Base-by-base conservation (phyloP, 1,139 yeast species). In the Debaryomycetaceae sp. region DNA sequence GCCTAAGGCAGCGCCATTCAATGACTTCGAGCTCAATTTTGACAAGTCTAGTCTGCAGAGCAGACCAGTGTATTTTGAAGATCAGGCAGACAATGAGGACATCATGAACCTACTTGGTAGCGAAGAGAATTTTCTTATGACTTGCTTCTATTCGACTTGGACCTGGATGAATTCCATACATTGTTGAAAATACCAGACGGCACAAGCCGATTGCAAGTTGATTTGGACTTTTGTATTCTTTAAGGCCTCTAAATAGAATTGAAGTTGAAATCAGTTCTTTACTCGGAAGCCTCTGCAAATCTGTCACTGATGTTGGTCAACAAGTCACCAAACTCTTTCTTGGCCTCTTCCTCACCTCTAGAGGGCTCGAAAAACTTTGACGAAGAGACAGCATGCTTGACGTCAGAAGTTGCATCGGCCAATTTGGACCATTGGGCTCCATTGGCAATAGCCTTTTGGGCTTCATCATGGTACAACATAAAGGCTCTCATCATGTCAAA, bases 401-500 rank as follows among this genome's bases (percentile, higher is more conserved):
- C 84, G 55, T 88, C 96, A 38, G 83, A 51, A 34, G 97, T 91
- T 36, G 85, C 71, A 52, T 89, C 97, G 30, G 94, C 56, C 45
- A 91, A 75, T 68, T 86, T 89, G 43, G 84, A 75, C 99, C 99
- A 91, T 56, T 75, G 78, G 24, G 95, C 94, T 53, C 98, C 97
- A 51, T 83, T 80, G 29, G 96, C 74, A 43, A 89, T 83, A 11
- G 97, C 95, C 70, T 86, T 89, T 67, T 89, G 97, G 21, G 99
- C 97, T 67, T 91, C 97, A 46, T 91, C 96, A 54, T 84, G 79
- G 65, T 91, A 91, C 26, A 88, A 64, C 41, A 88, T 78, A 51
- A 91, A 91, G 15, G 91, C 82, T 63, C 84, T 86, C 96, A 91
- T 88, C 98, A 91, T 91, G 58, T 86, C 94, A 50, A 77, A 83